Conservation (phyloP, 441 rosid species). For the Gossypium lobatum region DNA sequence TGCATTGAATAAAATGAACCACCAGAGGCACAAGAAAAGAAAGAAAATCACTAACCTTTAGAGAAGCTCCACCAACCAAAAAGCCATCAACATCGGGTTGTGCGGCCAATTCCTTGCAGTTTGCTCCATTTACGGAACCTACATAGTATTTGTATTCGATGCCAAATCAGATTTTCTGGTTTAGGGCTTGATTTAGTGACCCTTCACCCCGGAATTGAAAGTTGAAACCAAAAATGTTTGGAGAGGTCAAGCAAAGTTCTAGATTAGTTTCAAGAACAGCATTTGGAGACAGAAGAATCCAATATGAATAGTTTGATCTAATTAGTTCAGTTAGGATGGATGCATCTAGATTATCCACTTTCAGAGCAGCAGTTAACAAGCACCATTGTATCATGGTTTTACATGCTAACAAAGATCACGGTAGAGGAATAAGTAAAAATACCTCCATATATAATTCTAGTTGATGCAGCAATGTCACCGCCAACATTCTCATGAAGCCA, state of each 20-base stretch:
- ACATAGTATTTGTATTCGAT: background rate
- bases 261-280: background rate
- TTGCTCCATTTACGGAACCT: constrained; percentile 68
- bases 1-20: background rate
- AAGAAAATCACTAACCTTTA: constrained; percentile 37
- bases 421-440: background rate
- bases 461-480: constrained; percentile 49
- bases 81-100: constrained; percentile 68
- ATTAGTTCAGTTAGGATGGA: background rate
- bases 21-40: background rate
- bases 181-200: background rate
- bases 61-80: constrained; percentile 77
- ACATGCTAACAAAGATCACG: background rate
- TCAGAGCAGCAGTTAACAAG: background rate
- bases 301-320: background rate
- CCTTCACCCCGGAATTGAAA: background rate
- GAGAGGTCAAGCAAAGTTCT: background rate
- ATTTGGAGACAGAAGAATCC: background rate
- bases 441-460: constrained; percentile 76
- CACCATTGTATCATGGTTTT: background rate
- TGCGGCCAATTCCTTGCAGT: constrained; percentile 57
- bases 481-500: constrained; percentile 51
- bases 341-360: background rate
- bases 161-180: constrained; percentile 1
- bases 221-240: background rate